These are phyloP conservation scores for Colletotrichum nymphaeae DNA, from an alignment of 2,329 filamentous ascomycete genomes.

Conservation along the genomic window DNA sequence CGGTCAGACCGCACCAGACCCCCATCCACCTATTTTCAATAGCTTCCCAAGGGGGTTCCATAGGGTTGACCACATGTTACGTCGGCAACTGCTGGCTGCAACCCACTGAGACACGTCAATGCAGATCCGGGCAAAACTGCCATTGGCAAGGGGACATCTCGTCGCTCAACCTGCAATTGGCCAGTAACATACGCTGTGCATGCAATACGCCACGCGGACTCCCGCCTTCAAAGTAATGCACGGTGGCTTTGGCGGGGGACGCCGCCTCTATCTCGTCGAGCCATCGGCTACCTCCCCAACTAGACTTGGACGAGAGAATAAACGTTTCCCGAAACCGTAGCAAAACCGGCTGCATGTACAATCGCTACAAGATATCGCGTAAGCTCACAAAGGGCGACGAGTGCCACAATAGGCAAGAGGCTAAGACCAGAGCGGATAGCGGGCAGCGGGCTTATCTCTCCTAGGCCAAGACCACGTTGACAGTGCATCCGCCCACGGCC, in stretches of 20 bases:
- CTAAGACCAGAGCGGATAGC: neutral
- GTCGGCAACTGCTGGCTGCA: conserved; percentile 17
- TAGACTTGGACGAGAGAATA: neutral
- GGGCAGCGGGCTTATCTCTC: neutral
- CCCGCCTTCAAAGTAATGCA: neutral
- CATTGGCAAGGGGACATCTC: neutral
- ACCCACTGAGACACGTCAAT: conserved; percentile 15
- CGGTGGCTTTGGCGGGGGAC: neutral
- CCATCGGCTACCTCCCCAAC: neutral
- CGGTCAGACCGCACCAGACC: neutral
- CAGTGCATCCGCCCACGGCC: neutral
- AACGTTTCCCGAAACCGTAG: neutral
- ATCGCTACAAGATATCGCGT: neutral
- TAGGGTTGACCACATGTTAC: conserved; percentile 6
- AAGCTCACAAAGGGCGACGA: neutral
- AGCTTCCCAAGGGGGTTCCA: neutral
- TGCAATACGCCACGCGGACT: neutral
- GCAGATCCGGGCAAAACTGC: neutral
- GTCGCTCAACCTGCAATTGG: neutral
- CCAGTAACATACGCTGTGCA: neutral
- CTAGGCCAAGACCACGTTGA: neutral
- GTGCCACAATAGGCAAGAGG: neutral
- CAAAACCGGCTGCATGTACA: neutral
- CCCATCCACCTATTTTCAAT: neutral
- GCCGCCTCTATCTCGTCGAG: neutral